Evolutionary conservation across 192 early-diverging fungal species (phyloP).

Genomic region (Backusella liffmaniae): DNA sequence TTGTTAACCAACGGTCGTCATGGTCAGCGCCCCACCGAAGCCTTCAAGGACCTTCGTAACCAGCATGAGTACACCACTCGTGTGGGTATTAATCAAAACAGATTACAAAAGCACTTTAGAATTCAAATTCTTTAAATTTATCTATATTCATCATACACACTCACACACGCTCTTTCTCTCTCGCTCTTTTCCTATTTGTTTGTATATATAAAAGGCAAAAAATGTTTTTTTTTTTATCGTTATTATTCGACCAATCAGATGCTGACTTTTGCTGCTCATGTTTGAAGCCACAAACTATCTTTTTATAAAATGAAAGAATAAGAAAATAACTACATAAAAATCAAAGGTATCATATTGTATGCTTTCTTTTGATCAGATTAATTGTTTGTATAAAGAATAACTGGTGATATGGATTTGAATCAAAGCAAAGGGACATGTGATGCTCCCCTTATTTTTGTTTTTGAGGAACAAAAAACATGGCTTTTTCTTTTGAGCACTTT

Average conservation of each 20-base stretch:
- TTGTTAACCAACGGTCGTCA: slow-evolving; percentile 36
- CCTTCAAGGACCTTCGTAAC: slow-evolving; percentile 59
- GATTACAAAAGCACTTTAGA: slow-evolving; percentile 85
- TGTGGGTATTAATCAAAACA: slow-evolving; percentile 77
- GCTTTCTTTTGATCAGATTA: too few species aligned
- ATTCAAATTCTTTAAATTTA: slow-evolving; percentile 67
- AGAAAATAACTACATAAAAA: too few species aligned
- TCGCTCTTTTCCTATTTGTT: background rate
- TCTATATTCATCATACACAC: background rate
- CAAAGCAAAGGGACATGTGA: background rate
- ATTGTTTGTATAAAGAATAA: too few species aligned
- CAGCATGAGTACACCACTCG: slow-evolving; percentile 62
- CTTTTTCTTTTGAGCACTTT: background rate
- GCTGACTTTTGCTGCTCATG: background rate
- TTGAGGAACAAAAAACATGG: background rate
- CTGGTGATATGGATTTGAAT: too few species aligned
- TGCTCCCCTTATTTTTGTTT: background rate
- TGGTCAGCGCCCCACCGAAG: slow-evolving; percentile 28
- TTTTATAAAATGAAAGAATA: background rate
- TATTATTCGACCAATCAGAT: background rate
- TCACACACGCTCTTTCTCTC: too few species aligned
- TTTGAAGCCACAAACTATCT: background rate
- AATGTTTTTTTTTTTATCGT: background rate
- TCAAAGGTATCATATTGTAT: too few species aligned
- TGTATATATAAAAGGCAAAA: background rate